phyloP scores from a whole-genome alignment of 208 protist species.

The Acanthamoeba lenticulata region DNA sequence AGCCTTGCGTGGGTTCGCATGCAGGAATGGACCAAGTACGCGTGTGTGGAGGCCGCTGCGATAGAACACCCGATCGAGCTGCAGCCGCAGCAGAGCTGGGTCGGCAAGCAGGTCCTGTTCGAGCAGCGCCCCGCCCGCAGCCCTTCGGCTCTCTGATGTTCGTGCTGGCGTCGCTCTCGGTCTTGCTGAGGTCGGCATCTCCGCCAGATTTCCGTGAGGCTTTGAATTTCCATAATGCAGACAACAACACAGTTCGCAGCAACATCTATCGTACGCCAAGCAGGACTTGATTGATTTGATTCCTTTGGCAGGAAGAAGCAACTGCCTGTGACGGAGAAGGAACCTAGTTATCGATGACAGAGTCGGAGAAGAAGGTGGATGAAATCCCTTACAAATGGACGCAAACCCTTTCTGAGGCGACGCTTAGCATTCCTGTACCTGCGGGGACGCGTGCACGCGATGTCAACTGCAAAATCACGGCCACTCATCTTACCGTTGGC shows the following conservation, averaged over 20 bases:
- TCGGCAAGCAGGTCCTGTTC: conserved; percentile 36
- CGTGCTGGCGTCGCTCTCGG: no score
- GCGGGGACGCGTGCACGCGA: conserved; percentile 63
- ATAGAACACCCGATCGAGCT: conserved; percentile 4
- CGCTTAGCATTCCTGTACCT: conserved; percentile 72
- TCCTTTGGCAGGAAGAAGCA: background rate
- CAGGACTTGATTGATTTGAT: no score
- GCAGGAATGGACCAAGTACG: conserved; percentile 13
- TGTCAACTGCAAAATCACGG: conserved; percentile 56
- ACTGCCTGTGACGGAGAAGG: no score
- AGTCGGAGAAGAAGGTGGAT: background rate
- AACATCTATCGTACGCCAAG: no score
- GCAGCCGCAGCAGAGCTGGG: background rate
- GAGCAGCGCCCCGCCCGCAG: background rate
- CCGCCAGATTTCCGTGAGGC: no score
- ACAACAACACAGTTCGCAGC: no score
- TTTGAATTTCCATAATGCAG: no score
- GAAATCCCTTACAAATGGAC: conserved; percentile 75
- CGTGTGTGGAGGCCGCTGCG: background rate
- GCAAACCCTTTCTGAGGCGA: conserved; percentile 76
- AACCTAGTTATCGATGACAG: background rate
- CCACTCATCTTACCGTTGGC: conserved; percentile 57
- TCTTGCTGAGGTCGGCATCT: no score
- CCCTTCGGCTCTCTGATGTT: no score
- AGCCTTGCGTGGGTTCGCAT: no score